These are phyloP conservation scores for Sporobolomyces phaffii DNA, from an alignment of 768 basidiomycete species.

Conservation along the genomic window DNA sequence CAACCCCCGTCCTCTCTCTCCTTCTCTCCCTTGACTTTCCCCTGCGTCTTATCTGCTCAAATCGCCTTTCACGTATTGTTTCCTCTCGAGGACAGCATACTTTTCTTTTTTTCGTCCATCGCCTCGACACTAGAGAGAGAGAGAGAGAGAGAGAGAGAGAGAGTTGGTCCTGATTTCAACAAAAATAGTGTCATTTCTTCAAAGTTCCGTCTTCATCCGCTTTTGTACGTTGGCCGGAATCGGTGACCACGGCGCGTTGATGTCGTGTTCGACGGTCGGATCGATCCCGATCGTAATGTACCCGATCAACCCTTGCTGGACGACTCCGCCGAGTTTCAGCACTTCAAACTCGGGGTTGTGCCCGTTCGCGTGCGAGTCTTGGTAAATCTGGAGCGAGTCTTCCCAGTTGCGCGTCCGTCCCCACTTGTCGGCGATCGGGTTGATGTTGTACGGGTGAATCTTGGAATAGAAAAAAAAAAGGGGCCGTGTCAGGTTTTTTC, in stretches of 20 bases:
- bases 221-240: neutral
- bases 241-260: conserved; percentile 15
- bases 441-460: conserved; percentile 42
- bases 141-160: too few relatives aligned
- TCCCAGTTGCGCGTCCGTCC: conserved; percentile 47
- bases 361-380: conserved; percentile 44
- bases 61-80: too few relatives aligned
- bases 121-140: too few relatives aligned
- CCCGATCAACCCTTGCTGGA: conserved; percentile 45
- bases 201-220: conserved; percentile 9
- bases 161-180: too few relatives aligned
- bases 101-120: too few relatives aligned
- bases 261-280: conserved; percentile 12
- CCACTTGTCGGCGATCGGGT: conserved; percentile 44
- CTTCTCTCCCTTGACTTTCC: too few relatives aligned
- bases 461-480: neutral
- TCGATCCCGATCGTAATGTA: conserved; percentile 45
- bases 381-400: conserved; percentile 45
- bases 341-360: conserved; percentile 45
- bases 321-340: conserved; percentile 43
- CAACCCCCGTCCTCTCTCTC: too few relatives aligned
- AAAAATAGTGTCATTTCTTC: too few relatives aligned
- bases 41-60: too few relatives aligned
- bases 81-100: too few relatives aligned
- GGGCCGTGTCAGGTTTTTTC: too few relatives aligned